Evolutionary conservation across 129 eudicot species (phyloP), one percentile per base, ranked within the genome.

Genomic region (Lonicera japonica): DNA sequence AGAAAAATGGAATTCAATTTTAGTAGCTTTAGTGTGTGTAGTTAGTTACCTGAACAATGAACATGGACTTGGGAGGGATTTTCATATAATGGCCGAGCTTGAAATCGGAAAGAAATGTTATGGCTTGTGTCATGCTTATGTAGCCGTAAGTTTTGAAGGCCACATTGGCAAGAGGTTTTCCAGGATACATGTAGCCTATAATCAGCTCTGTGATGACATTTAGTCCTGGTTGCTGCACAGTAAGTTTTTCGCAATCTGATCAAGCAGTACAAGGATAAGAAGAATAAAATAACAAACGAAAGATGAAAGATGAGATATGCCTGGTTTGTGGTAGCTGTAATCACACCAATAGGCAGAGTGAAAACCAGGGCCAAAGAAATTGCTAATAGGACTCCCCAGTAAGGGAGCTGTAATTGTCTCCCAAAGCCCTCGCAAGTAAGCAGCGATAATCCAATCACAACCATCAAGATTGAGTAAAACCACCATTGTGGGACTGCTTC

Each of bases 401-500:
- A 87, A 61, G 95, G 95, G 69, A 83, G 90, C 58, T 87, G 90
- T 36, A 87, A 62, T 51, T 87, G 90, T 64, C 85, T 78, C n/a
- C 88, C 91, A 62, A 87, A 87, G 58, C 95, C 90, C 64, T 87
- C 95, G 45, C 88, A 83, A 43, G 88, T 70, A 38, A 83, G 73
- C 73, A 87, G 65, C 13, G 95, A 73, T 10, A 83, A 61, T 10
- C 72, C 88, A 8, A 78, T 61, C 2, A 87, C 95, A 20, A 87
- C 3, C 14, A 83, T 45, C 58, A 87, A 70, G 45, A 87, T 79
- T 18, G 66, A 21, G 57, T 80, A 76, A 51, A 87, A 87, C 95
- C 90, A 87, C 95, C 95, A 87, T 43, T 83, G 83, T 21, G 95
- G 95, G 54, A 87, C 95, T 0, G 75, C 68, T 16, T 80, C 88